Base-by-base conservation (phyloP, 2,329 filamentous ascomycete genomes). In the Leptographium procerum region DNA sequence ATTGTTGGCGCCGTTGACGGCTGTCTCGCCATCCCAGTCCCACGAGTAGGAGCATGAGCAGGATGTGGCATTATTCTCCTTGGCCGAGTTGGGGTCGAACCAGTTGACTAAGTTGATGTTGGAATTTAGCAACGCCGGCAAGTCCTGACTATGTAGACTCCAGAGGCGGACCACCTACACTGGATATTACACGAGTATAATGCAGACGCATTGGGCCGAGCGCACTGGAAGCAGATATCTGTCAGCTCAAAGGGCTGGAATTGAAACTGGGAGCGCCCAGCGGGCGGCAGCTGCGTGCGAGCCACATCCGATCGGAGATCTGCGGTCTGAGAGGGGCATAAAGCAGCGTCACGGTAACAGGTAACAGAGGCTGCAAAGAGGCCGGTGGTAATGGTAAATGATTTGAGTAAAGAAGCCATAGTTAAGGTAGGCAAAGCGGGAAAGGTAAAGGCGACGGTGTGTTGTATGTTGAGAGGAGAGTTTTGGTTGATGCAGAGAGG, bases 71-170 rank as follows among this genome's bases (percentile, higher is more conserved):
- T 63, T 62, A 63, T 69, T 69, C 51, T 68, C 60, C 28, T 50
- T 54, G 47, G 66, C 66, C 3, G 67, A 67, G 61, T 69, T 69
- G 40, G 66, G 67, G 59, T 69, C 67, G 51, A 62, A 63, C 66
- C 65, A 67, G 51, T 64, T 51, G 59, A 67, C 66, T 68, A 29
- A 19, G 16, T 24, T 16, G 40, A 40, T 3, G 26, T 33, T n/a
- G n/a, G n/a, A n/a, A n/a, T n/a, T n/a, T 19, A 59, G 22, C n/a
- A 55, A 24, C 14, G 22, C 1, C 43, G 11, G n/a, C 9, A 16
- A 45, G 19, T 7, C 14, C n/a, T n/a, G n/a, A n/a, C n/a, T n/a
- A n/a, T n/a, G n/a, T n/a, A n/a, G n/a, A 14, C 2, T 26, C 3
- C n/a, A 28, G 13, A 22, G 7, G 14, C 47, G 31, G 28, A 6